Evolutionary conservation across 2,329 filamentous ascomycete species (phyloP).

Genomic region (Fusarium sp.): DNA sequence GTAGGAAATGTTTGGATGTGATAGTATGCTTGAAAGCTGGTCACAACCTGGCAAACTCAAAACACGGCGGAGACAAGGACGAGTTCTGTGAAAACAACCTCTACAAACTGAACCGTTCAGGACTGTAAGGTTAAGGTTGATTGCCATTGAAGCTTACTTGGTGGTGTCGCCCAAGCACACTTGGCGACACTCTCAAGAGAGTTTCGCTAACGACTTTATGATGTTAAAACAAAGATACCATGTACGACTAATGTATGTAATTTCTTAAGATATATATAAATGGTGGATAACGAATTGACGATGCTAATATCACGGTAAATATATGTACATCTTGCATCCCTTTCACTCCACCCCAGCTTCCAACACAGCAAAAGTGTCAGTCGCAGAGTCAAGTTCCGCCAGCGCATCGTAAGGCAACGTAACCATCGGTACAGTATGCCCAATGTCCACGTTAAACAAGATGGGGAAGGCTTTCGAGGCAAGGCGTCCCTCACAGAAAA

Average conservation of each 20-base stretch:
- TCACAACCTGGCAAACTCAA: neutral
- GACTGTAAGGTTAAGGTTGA: neutral
- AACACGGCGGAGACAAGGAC: neutral
- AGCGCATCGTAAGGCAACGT: slow-evolving; percentile 56
- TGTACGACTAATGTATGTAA: neutral
- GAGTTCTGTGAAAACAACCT: neutral
- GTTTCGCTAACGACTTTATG: neutral
- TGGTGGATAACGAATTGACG: neutral
- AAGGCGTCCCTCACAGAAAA: slow-evolving; percentile 52
- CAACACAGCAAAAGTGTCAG: slow-evolving; percentile 51
- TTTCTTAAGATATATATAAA: too few relatives aligned
- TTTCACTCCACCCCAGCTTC: slow-evolving; percentile 38
- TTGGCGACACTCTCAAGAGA: neutral
- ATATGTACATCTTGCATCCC: neutral
- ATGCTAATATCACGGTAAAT: too few relatives aligned
- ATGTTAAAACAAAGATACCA: neutral
- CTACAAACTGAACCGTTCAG: neutral
- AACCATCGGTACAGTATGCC: slow-evolving; percentile 57
- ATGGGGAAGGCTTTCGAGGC: slow-evolving; percentile 53
- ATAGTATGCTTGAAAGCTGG: neutral
- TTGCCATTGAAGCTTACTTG: neutral
- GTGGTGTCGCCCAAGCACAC: neutral
- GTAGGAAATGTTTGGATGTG: neutral
- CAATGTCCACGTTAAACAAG: slow-evolving; percentile 57
- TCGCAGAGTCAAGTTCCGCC: slow-evolving; percentile 54